These are phyloP conservation scores for Penicillium fuscoglaucum DNA, from an alignment of 2,329 filamentous ascomycete genomes.

Conservation along the genomic window DNA sequence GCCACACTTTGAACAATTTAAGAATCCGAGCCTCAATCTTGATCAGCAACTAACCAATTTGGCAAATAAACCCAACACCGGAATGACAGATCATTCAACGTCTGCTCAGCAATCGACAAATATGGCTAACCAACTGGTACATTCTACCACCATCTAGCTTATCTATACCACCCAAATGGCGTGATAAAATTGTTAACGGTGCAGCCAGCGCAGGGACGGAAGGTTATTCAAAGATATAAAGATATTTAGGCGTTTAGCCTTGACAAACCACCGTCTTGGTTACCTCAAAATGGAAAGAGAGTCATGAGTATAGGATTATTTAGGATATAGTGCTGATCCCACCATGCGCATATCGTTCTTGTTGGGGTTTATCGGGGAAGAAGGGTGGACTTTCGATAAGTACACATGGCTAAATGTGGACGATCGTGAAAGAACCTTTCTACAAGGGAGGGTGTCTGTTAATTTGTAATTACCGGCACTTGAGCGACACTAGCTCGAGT, in stretches of 20 bases:
- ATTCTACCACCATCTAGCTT: background rate
- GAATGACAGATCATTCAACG: background rate
- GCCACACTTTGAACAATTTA: background rate
- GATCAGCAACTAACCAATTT: slow-evolving; percentile 1
- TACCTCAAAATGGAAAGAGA: background rate
- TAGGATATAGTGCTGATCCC: background rate
- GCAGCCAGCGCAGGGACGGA: background rate
- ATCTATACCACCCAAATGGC: slow-evolving; percentile 2
- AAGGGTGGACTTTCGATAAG: background rate
- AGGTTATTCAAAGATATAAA: background rate
- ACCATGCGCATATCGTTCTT: background rate
- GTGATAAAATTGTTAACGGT: background rate
- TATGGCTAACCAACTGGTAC: background rate
- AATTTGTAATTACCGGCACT: slow-evolving; percentile 1
- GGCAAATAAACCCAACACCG: background rate
- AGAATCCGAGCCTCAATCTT: background rate
- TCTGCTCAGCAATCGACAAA: background rate
- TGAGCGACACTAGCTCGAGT: background rate
- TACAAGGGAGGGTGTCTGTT: background rate
- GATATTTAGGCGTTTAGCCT: background rate
- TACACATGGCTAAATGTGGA: background rate
- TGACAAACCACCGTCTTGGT: background rate
- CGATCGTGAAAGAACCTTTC: background rate
- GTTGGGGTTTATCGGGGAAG: background rate
- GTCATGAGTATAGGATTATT: background rate